Evolutionary conservation across 2,329 filamentous ascomycete genomes (phyloP), one percentile per base, ranked within the genome.

Genomic region (Talaromyces funiculosus): DNA sequence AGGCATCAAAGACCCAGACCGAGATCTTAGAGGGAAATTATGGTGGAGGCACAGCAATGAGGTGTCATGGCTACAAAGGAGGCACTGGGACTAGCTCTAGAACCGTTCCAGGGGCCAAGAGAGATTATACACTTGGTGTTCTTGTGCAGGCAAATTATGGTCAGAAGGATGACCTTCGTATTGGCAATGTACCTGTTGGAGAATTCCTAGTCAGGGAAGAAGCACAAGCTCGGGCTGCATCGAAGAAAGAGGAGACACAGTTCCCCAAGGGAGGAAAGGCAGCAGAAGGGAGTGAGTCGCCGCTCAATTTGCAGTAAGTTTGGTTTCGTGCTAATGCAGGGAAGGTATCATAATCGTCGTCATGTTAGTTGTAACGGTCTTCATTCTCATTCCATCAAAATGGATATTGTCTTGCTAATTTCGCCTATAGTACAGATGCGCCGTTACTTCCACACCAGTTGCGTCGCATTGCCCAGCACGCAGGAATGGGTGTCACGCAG

Each of bases 21-120:
- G 40, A 45, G 22, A 45, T 58, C 18, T 20, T 58, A 10, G 56
- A 58, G n/a, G 56, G 56, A 33, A 49, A 45, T 18, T 47, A 58
- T 22, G 56, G 56, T 9, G 56, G 56, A 18, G 56, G 56, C 16
- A 58, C 56, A 5, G 56, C 40, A 38, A 58, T 58, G 56, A 35
- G 56, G 18, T 58, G 56, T 31, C 56, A 58, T 37, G 56, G 56
- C 5, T 58, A 58, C n/a, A 58, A 58, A 58, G 56, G 56, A 20
- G 56, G 56, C 3, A 58, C 56, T 12, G 56, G 56, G 12, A 58
- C 56, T 26, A 49, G 40, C 33, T 58, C 56, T 24, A 42, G 56
- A 24, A 38, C 51, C 18, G 43, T 58, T 5, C 43, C 33, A 6
- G 56, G 56, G n/a, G 43, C 6, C 3, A 43, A 58, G 14, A 45